A percentile compares a stretch with the other conserved stretches of the same genome.
phyloP scores from a whole-genome alignment of 2,329 filamentous ascomycete species.

The Penicillium sp. region DNA sequence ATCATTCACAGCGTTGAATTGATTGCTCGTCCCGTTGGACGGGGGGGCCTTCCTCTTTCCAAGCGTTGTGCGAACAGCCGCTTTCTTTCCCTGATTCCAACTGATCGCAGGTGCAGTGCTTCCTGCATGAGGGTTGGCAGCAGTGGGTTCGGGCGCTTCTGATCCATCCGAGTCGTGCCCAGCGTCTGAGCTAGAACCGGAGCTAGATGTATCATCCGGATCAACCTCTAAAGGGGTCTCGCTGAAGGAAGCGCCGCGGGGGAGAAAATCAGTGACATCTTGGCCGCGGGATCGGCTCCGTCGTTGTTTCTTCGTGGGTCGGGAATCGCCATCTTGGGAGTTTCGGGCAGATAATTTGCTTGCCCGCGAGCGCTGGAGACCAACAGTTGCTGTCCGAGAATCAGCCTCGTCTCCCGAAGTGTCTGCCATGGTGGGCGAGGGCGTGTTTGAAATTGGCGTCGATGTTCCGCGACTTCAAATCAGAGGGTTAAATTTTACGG shows the following conservation, averaged over 20 bases:
- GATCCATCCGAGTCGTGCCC: constrained; percentile 16
- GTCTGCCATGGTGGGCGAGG: constrained; percentile 22
- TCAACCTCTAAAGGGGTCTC: constrained; percentile 33
- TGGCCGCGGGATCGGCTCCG: constrained; percentile 23
- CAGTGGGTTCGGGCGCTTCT: constrained; percentile 8
- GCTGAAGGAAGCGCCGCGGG: constrained; percentile 37
- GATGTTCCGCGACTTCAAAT: constrained; percentile 1
- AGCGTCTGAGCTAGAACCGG: constrained; percentile 25
- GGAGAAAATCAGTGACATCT: constrained; percentile 38
- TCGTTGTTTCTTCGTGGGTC: constrained; percentile 28
- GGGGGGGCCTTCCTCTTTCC: constrained; percentile 25
- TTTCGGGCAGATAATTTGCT: constrained; percentile 24
- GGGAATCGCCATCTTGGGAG: constrained; percentile 22
- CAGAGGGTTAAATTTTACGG: constrained; percentile 26
- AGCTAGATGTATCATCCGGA: constrained; percentile 31
- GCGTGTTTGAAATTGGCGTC: background rate
- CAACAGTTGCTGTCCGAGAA: constrained; percentile 48
- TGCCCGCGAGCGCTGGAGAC: constrained; percentile 35
- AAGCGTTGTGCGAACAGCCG: constrained; percentile 44
- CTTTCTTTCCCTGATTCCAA: constrained; percentile 47
- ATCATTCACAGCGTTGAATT: constrained; percentile 38
- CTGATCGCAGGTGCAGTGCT: constrained; percentile 34
- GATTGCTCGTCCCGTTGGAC: constrained; percentile 7
- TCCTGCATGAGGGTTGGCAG: constrained; percentile 21
- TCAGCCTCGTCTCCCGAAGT: constrained; percentile 38